Percentiles rank a stretch among this genome's conserved stretches.
Conservation (phyloP, 306 rosid genomes). For the Medicago truncatula region MtrunA17r5.0-ANR NC_053043.1:47397001-47397500, state of each 20-base stretch:
- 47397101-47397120: not conserved
- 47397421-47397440: not conserved
- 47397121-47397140: not conserved
- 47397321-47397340: not conserved
- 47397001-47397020: conserved; percentile 32
- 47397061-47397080: not conserved
- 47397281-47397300: too few relatives aligned
- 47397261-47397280: too few relatives aligned
- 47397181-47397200: too few relatives aligned
- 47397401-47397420: not conserved
- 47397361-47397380: not conserved
- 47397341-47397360: not conserved
- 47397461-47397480: not conserved
- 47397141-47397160: too few relatives aligned
- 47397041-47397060: not conserved
- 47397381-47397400: not conserved
- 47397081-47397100: not conserved
- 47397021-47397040: conserved; percentile 35
- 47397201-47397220: too few relatives aligned
- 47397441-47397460: not conserved
- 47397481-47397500: conserved; percentile 11
- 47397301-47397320: conserved; percentile 49
- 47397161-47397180: too few relatives aligned
- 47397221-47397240: too few relatives aligned
- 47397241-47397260: too few relatives aligned